Percentiles rank a stretch among this genome's conserved stretches.
These are phyloP conservation scores for Ceratobasidium sp. DNA, from an alignment of 1,284 basidiomycete genomes.

Conservation along the genomic window DNA sequence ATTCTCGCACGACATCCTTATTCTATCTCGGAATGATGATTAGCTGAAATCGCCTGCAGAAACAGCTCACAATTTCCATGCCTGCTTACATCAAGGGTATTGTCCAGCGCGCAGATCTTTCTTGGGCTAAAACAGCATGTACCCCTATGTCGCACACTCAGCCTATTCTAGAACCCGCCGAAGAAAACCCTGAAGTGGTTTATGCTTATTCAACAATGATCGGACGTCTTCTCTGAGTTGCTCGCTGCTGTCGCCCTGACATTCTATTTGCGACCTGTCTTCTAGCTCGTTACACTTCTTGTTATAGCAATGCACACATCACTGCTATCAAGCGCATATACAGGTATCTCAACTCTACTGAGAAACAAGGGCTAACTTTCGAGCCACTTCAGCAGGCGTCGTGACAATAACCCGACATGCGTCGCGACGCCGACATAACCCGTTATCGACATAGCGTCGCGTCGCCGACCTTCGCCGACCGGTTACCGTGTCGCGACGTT, in stretches of 20 bases:
- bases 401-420: no score
- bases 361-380: no score
- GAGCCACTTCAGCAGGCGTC: no score
- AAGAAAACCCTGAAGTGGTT: neutral
- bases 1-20: no score
- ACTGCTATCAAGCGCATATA: neutral
- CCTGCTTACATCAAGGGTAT: slow-evolving; percentile 28
- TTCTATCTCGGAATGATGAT: slow-evolving; percentile 40
- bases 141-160: neutral
- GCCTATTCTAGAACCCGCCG: neutral
- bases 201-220: neutral
- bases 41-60: neutral
- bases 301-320: neutral
- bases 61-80: slow-evolving; percentile 22
- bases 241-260: neutral
- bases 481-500: no score
- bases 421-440: no score
- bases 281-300: neutral
- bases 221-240: neutral
- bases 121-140: neutral
- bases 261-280: neutral
- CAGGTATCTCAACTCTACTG: no score
- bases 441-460: no score
- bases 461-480: no score
- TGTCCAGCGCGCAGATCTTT: slow-evolving; percentile 26